Base-by-base conservation (phyloP, 495 filamentous ascomycete genomes). In the Neurospora terricola region DNA sequence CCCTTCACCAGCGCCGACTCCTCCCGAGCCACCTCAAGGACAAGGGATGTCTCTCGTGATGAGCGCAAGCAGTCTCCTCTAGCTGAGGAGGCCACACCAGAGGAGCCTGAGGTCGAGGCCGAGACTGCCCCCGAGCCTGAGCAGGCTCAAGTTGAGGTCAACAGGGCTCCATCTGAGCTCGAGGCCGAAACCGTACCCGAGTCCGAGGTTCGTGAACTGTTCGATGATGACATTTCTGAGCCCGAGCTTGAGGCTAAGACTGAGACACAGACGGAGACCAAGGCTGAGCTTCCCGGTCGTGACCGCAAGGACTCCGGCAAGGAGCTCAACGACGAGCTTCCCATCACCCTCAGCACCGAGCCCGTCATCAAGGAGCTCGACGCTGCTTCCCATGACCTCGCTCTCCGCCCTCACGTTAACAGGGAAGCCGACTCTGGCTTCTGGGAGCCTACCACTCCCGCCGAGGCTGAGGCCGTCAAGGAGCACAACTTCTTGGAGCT, bases 351-450 rank as follows among this genome's bases (percentile, higher is more conserved):
- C 62, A 74, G 75, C 42, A 18, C 75, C 69, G 75, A 76, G 27
- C 72, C 73, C n/a, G 18, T 68, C 9, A 40, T 38, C 38, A 73
- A 70, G 66, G 75, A 74, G 38, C 66, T 74, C 34, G 71, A 75
- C 18, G 71, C 71, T n/a, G 40, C 38, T 27, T 73, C 75, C 30
- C 48, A 78, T 69, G 73, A 77, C 48, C 66, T 23, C 42, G 43
- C 12, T 72, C 70, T 14, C 73, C 74, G 5, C 68, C 72, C 38
- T 23, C 75, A 38, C 48, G 34, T 76, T 3, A 59, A 77, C 9
- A 45, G 79, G n/a, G 74, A 79, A 23, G 78, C 75, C n/a, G 79
- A 80, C 68, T 80, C 79, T 12, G 79, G 79, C 4, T 80, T 80
- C 73, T 80, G 79, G 79, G 78, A 80, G 27, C 71, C 72, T 16